A percentile compares a stretch with the other conserved stretches of the same genome.
Conservation (phyloP, 805 yeast species). For the Candida vaughaniae region DNA sequence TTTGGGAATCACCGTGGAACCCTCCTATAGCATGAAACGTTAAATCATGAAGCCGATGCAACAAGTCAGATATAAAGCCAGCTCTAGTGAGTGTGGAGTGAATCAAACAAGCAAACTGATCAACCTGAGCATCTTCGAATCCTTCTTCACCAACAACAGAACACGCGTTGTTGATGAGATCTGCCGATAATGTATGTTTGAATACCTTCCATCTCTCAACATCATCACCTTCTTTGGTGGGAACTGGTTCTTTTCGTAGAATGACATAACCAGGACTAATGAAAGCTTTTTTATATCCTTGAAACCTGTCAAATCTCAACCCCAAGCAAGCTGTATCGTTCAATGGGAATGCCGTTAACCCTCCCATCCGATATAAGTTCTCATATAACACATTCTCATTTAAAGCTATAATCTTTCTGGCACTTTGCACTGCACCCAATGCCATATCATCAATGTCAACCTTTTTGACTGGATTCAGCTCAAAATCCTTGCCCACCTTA, state of each 20-base stretch:
- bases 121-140: constrained; percentile 4
- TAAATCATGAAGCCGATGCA: constrained; percentile 3
- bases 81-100: constrained; percentile 19
- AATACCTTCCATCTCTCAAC: constrained; percentile 27
- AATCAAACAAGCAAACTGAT: constrained; percentile 21
- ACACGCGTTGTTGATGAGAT: constrained; percentile 14
- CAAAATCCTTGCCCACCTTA: constrained; percentile 6
- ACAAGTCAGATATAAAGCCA: constrained; percentile 3
- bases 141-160: constrained; percentile 12
- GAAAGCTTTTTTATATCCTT: constrained; percentile 22
- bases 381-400: constrained; percentile 41
- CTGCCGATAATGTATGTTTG: constrained; percentile 37
- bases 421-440: constrained; percentile 5
- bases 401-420: constrained; percentile 13
- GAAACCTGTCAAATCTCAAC: constrained; percentile 48
- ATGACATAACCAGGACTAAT: constrained; percentile 50
- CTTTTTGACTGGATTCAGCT: constrained; percentile 2
- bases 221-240: background rate
- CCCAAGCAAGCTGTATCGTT: constrained; percentile 43
- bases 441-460: constrained; percentile 4
- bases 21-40: background rate
- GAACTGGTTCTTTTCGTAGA: constrained; percentile 17
- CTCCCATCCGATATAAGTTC: constrained; percentile 47
- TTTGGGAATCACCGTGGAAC: background rate
- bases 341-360: constrained; percentile 52